Base-by-base conservation (phyloP, 805 yeast species). In the Saturnispora besseyi region DNA sequence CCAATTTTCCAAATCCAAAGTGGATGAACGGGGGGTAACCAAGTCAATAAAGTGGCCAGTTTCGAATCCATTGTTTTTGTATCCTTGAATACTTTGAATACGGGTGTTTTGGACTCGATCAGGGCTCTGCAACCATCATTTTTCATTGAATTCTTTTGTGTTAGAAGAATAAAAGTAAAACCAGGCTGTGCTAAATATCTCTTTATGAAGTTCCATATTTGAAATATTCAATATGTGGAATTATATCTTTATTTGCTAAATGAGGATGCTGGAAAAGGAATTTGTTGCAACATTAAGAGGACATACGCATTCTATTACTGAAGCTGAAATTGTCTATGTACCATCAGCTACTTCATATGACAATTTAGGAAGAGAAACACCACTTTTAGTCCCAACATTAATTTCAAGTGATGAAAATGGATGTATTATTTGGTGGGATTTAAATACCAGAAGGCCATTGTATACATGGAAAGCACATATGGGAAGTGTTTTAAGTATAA, bases 401-500 rank as follows among this genome's bases (percentile, higher is more conserved):
- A 58, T 76, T 1, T 71, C 85, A 0, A 77, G 77, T 5, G 93
- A 85, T 59, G 80, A 79, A 28, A 60, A 67, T 0, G 95, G 95
- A 0, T 71, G 76, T 70, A 56, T 79, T 3, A 70, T 78, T 1
- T 70, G 82, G 72, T 86, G 95, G 95, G 75, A 79, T 50, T 53
- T 86, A 7, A 58, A 64, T 1, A 70, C 77, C 0, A 66, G 80
- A 37, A 63, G 93, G 43, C 84, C 88, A 0, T 44, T 73, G 1
- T 73, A 72, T 0, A 65, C 73, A 1, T 82, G 87, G 81, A 65
- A 71, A 53, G 85, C 80, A 0, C 95, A 87, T 60, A 65, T 62
- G 10, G 62, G 56, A 1, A 66, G 71, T 8, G 60, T 86, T 1
- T 57, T 84, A 24, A 71, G 82, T 1, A 59, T 84, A 2, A 63